phyloP scores from a whole-genome alignment of 1,139 yeast genomes.

The Debaryomycetaceae sp. region DNA sequence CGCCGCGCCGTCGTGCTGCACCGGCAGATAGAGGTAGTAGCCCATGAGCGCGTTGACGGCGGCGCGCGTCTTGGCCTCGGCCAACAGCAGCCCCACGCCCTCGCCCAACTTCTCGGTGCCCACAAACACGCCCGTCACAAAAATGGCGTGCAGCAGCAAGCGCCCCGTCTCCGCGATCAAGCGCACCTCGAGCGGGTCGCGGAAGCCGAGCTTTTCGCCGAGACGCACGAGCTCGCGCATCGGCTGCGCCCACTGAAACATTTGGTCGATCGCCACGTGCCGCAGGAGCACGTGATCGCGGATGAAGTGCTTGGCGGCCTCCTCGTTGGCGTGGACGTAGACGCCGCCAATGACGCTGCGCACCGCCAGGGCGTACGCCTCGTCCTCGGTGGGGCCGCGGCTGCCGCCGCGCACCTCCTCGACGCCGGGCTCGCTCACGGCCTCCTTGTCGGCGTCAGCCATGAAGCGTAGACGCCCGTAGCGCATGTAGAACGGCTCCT shows the following conservation, averaged over 20 bases:
- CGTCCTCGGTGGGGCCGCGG: conserved; percentile 28
- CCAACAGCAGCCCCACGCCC: conserved; percentile 89
- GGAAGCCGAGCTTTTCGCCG: conserved; percentile 73
- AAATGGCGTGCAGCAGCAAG: conserved; percentile 76
- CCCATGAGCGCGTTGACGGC: conserved; percentile 86
- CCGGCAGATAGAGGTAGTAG: conserved; percentile 87
- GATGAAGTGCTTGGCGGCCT: conserved; percentile 60
- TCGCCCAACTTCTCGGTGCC: conserved; percentile 86
- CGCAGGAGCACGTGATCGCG: conserved; percentile 71
- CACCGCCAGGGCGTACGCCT: conserved; percentile 54
- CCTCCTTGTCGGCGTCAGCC: conserved; percentile 29
- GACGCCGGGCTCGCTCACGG: conserved; percentile 46
- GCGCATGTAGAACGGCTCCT: conserved; percentile 61
- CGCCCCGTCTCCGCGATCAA: conserved; percentile 93
- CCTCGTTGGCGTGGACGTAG: conserved; percentile 63
- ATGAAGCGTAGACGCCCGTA: conserved; percentile 63
- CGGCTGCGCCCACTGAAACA: conserved; percentile 82
- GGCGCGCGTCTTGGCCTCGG: conserved; percentile 90
- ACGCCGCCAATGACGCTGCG: conserved; percentile 71
- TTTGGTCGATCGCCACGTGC: conserved; percentile 63
- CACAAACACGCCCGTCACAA: conserved; percentile 85
- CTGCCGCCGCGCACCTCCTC: conserved; percentile 32
- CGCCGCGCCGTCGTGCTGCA: conserved; percentile 37
- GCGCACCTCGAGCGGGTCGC: conserved; percentile 68
- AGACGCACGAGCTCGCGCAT: conserved; percentile 77